Conservation (phyloP, 2,329 filamentous ascomycete genomes). For the Kalmusia sp. region DNA sequence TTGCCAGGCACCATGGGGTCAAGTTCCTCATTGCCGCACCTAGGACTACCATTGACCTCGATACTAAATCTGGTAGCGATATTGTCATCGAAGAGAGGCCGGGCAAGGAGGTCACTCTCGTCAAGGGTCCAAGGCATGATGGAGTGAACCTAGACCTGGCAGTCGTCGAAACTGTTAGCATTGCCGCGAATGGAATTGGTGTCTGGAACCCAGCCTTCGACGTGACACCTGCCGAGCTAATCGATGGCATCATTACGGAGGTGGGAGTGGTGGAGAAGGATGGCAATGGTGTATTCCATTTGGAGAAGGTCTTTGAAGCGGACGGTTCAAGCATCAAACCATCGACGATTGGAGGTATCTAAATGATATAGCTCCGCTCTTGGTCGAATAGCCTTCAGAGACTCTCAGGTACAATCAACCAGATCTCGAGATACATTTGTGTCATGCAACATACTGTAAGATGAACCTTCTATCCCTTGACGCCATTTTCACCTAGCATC, state of each 20-base stretch:
- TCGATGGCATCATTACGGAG: constrained; percentile 95
- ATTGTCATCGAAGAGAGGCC: constrained; percentile 93
- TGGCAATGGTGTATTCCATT: constrained; percentile 71
- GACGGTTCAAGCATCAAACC: constrained; percentile 32
- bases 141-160: constrained; percentile 69
- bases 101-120: constrained; percentile 79
- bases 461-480: background rate
- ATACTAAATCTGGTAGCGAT: constrained; percentile 75
- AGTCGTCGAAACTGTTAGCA: constrained; percentile 75
- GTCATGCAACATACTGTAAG: background rate
- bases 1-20: constrained; percentile 84
- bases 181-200: constrained; percentile 75
- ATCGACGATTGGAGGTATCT: constrained; percentile 42
- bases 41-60: constrained; percentile 89
- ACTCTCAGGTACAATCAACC: no score
- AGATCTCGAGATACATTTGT: no score
- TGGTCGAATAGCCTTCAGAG: no score
- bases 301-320: constrained; percentile 52
- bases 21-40: constrained; percentile 96
- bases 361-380: constrained; percentile 10
- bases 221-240: constrained; percentile 85
- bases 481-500: background rate
- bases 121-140: constrained; percentile 75
- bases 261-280: constrained; percentile 84
- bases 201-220: constrained; percentile 99